Evolutionary conservation across 1,139 yeast genomes (phyloP).

Genomic region (Scheffersomyces titani): DNA sequence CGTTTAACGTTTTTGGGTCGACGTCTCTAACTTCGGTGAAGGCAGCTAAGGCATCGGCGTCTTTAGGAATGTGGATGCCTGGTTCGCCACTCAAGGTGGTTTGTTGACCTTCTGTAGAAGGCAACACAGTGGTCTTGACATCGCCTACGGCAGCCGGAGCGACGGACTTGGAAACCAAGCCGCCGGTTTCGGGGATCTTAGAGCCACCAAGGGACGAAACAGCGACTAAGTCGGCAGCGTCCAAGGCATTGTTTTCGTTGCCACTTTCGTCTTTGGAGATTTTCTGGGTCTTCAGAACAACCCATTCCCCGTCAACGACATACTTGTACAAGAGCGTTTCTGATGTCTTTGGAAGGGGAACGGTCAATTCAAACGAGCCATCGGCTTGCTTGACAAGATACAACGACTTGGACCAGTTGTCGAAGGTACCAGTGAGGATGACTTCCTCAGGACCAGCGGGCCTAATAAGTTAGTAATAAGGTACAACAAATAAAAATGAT

Average conservation of each 20-base stretch:
- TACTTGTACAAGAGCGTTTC: conserved; percentile 60
- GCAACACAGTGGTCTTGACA: conserved; percentile 55
- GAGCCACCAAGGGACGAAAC: conserved; percentile 7
- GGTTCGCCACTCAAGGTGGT: conserved; percentile 57
- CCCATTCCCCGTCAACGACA: conserved; percentile 77
- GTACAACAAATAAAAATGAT: too few species aligned
- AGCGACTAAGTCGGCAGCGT: conserved; percentile 34
- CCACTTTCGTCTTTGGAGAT: conserved; percentile 53
- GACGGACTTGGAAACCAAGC: conserved; percentile 22
- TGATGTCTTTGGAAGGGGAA: conserved; percentile 47
- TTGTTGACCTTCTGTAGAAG: conserved; percentile 51
- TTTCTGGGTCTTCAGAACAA: conserved; percentile 46
- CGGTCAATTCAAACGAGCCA: conserved; percentile 60
- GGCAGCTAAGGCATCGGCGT: conserved; percentile 40
- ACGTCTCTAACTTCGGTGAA: conserved; percentile 36
- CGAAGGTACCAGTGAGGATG: conserved; percentile 75
- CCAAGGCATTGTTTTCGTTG: conserved; percentile 61
- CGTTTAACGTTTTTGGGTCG: conserved; percentile 51
- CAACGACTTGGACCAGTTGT: conserved; percentile 65
- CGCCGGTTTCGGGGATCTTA: conserved; percentile 47
- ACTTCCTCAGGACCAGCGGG: conserved; percentile 76
- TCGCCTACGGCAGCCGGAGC: conserved; percentile 43
- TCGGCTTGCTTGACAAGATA: conserved; percentile 59
- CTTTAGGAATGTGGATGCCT: conserved; percentile 48
- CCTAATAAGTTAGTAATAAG: conserved; percentile 39